These are phyloP conservation scores for Cardamine occulta DNA, from an alignment of 345 rosid species.

Conservation along the genomic window DNA sequence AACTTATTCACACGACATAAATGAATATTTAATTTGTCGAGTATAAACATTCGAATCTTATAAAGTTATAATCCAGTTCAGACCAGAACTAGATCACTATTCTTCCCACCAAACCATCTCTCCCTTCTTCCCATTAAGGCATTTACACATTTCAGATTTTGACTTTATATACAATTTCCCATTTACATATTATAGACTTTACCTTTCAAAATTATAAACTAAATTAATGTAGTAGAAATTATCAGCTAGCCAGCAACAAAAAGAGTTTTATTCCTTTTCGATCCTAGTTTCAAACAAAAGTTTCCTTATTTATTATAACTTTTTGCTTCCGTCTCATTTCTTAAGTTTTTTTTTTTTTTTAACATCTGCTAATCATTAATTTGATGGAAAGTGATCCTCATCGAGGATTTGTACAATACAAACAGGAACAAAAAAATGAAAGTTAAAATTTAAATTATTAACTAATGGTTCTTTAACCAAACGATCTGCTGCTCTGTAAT, in stretches of 20 bases:
- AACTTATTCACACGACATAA: slow-evolving; percentile 12
- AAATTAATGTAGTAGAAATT: not conserved
- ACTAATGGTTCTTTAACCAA: too few relatives aligned
- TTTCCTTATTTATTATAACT: not conserved
- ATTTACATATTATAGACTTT: not conserved
- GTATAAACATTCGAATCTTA: slow-evolving; percentile 20
- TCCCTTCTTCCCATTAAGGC: not conserved
- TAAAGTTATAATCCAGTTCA: not conserved
- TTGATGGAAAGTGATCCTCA: too few relatives aligned
- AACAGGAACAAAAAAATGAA: too few relatives aligned
- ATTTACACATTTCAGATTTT: slow-evolving; percentile 12
- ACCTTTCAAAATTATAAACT: slow-evolving; percentile 2
- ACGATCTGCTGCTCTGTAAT: too few relatives aligned
- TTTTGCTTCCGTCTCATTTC: not conserved
- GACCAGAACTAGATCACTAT: not conserved
- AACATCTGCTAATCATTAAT: too few relatives aligned
- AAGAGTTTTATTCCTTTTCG: not conserved
- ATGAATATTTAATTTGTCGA: not conserved
- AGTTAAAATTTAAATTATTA: too few relatives aligned
- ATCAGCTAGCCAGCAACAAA: not conserved
- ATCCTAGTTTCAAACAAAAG: not conserved
- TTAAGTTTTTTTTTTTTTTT: not conserved
- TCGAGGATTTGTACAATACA: too few relatives aligned
- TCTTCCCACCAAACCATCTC: slow-evolving; percentile 8
- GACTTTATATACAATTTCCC: not conserved